phyloP scores from a whole-genome alignment of 1,284 basidiomycete genomes.

The Apiotrichum laibachii region DNA sequence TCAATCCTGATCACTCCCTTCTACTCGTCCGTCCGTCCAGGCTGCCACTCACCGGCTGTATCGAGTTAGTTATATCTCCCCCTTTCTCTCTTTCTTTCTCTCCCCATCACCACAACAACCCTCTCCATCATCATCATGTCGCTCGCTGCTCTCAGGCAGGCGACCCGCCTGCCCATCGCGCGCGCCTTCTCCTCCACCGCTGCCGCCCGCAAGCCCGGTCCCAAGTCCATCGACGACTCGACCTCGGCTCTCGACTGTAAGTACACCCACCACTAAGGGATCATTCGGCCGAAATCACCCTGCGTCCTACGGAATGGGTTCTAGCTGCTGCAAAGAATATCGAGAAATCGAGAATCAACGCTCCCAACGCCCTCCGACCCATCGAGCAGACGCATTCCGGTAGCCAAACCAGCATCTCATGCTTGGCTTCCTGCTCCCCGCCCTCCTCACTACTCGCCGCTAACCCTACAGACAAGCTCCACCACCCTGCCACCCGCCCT shows the following conservation, averaged over 20 bases:
- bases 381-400: too few species aligned
- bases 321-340: neutral
- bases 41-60: too few species aligned
- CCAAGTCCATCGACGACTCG: conserved; percentile 72
- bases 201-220: conserved; percentile 18
- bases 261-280: conserved; percentile 39
- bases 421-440: too few species aligned
- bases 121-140: conserved; percentile 6
- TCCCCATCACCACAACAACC: neutral
- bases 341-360: neutral
- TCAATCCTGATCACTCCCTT: too few species aligned
- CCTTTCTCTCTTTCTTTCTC: neutral
- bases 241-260: conserved; percentile 96
- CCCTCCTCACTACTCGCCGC: neutral
- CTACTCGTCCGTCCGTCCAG: too few species aligned
- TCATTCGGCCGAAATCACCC: neutral
- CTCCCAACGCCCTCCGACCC: too few species aligned
- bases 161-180: conserved; percentile 8
- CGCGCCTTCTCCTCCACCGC: conserved; percentile 21
- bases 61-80: neutral
- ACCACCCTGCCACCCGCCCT: conserved; percentile 38
- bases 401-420: too few species aligned
- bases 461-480: conserved; percentile 47
- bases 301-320: too few species aligned
- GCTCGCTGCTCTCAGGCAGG: conserved; percentile 15